Evolutionary conservation across 2,329 filamentous ascomycete genomes (phyloP).

Genomic region (Cladosporium halotolerans): DNA sequence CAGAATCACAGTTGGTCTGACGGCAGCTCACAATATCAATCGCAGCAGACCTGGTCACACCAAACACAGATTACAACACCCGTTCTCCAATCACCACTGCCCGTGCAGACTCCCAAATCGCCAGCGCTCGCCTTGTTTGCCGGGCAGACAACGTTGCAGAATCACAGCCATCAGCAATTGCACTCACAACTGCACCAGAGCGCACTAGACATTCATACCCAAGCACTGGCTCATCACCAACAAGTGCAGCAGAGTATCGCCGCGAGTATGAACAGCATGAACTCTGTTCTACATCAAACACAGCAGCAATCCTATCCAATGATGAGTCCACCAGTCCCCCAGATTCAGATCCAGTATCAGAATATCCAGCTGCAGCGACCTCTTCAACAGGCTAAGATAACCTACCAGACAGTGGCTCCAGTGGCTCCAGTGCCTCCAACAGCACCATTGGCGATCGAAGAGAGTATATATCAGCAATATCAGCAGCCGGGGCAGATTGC

Average conservation of each 20-base stretch:
- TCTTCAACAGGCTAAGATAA: not conserved
- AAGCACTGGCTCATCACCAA: constrained; percentile 1
- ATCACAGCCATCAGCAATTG: not conserved
- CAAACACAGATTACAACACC: not conserved
- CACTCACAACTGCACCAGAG: constrained; percentile 7
- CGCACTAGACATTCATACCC: not conserved
- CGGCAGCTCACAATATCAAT: not conserved
- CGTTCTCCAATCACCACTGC: not conserved
- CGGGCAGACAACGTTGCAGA: not conserved
- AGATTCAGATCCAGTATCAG: not conserved
- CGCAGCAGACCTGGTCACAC: constrained; percentile 8
- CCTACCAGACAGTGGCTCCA: not conserved
- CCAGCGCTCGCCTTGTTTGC: not conserved
- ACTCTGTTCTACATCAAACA: not conserved
- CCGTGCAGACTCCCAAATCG: not conserved
- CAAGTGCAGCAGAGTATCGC: not conserved
- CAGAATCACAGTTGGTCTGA: not conserved
- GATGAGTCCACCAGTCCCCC: not conserved
- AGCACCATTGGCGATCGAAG: not conserved
- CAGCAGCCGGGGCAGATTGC: not conserved
- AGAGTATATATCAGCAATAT: not conserved
- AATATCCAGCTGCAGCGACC: not conserved
- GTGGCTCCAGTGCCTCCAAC: not conserved
- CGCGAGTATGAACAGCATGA: not conserved
- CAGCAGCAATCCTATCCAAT: not conserved